phyloP scores from a whole-genome alignment of 2,329 filamentous ascomycete genomes.

The Ascochyta lentis region DNA sequence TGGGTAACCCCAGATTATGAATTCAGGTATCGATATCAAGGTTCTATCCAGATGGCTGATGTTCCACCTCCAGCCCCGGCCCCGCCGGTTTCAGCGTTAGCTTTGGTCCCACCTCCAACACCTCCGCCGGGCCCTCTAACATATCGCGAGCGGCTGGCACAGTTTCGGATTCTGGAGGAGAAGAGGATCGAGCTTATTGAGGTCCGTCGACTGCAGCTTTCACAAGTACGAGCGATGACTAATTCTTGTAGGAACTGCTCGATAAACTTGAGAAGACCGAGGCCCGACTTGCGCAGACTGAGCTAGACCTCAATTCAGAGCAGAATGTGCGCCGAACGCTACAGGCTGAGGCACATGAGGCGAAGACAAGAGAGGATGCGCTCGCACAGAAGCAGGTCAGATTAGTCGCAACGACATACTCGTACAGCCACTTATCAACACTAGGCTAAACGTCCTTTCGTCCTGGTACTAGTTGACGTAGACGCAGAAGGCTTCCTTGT shows the following conservation, averaged over 20 bases:
- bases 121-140: conserved; percentile 27
- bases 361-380: conserved; percentile 34
- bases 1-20: conserved; percentile 33
- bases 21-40: conserved; percentile 11
- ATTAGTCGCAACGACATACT: background rate
- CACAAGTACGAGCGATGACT: background rate
- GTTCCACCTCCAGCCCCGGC: conserved; percentile 16
- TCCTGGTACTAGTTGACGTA: conserved; percentile 46
- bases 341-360: conserved; percentile 43
- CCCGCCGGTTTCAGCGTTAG: conserved; percentile 13
- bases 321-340: conserved; percentile 47
- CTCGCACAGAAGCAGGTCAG: conserved; percentile 41
- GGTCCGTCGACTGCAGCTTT: conserved; percentile 20
- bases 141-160: conserved; percentile 44
- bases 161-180: conserved; percentile 48
- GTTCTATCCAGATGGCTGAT: conserved; percentile 28
- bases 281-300: conserved; percentile 44
- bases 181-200: conserved; percentile 47
- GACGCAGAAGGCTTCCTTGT: conserved; percentile 48
- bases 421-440: conserved; percentile 14
- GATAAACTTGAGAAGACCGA: conserved; percentile 49
- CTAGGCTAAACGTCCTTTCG: conserved; percentile 44
- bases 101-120: conserved; percentile 16
- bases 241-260: conserved; percentile 39
- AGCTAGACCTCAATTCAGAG: conserved; percentile 47